Evolutionary conservation across 345 rosid genomes (phyloP), one percentile per base, ranked within the genome.

Genomic region (Litchi chinensis): DNA sequence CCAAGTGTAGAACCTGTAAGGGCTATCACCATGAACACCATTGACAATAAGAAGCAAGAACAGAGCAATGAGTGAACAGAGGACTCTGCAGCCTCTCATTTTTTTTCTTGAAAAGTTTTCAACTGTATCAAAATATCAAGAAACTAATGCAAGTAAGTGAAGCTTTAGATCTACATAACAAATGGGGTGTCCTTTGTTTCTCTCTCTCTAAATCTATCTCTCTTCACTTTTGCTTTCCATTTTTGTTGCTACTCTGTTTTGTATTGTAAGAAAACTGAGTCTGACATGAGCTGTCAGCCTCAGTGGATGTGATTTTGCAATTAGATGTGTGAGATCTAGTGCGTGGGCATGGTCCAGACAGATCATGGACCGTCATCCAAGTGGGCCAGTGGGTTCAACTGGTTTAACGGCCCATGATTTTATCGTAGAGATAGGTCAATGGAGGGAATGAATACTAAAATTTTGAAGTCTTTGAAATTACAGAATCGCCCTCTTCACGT

Each of bases 1-100:
- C 98, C 98, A 93, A 5, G 91, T 92, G 80, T 84, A 81, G 87
- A 84, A 92, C 76, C 98, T 87, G 32, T 93, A 92, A 67, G 98
- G 98, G 80, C 88, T 86, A 2, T 95, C 98, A 10, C 92, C 93
- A 84, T 82, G 70, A n/a, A 89, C 88, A 56, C 86, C 87, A 81
- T 82, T 80, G 66, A 82, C 87, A 70, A 82, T 88, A 54, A 89
- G 79, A 76, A 88, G 46, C 77, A 89, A 78, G 54, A 83, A 79
- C 77, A 87, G 79, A 82, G 85, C 68, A 68, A 87, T 5, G 81
- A 88, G 76, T 59, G 57, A 75, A 43, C 62, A 32, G 43, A 79
- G 71, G 39, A 79, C 78, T 65, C 79, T 82, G 89, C 66, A 80
- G 5, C 78, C 86, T 82, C 83, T 77, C 95, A 89, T 69, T 87